Evolutionary conservation across 2,329 filamentous ascomycete genomes (phyloP).

Genomic region (Clonostachys rosea): DNA sequence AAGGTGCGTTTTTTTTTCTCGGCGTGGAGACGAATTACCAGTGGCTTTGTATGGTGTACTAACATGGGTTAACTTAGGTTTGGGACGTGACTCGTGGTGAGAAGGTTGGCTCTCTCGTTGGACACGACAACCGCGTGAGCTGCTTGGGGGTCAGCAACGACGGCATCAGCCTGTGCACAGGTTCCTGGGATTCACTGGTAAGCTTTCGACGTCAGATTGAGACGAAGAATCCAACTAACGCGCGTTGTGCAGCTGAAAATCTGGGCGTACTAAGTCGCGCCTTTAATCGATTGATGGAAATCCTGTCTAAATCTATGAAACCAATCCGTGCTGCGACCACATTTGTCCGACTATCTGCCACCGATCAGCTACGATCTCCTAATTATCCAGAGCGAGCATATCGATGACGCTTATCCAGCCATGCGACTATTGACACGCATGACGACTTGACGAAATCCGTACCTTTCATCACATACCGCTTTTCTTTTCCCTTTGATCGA

Average conservation of each 20-base stretch:
- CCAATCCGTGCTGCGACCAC: neutral
- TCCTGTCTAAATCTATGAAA: neutral
- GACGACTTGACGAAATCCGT: constrained; percentile 31
- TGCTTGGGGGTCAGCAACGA: constrained; percentile 98
- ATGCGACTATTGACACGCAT: constrained; percentile 27
- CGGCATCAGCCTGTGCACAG: constrained; percentile 97
- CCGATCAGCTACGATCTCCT: neutral
- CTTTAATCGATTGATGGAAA: neutral
- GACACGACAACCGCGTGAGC: constrained; percentile 98
- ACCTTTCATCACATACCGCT: neutral
- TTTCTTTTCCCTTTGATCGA: neutral
- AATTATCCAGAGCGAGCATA: constrained; percentile 13
- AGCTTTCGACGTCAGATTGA: constrained; percentile 28
- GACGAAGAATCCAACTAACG: neutral
- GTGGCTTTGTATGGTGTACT: constrained; percentile 4
- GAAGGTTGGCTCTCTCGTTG: constrained; percentile 92
- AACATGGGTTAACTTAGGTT: constrained; percentile 53
- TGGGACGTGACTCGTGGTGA: constrained; percentile 97
- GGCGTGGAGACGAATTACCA: constrained; percentile 2
- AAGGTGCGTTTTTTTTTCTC: constrained; percentile 60
- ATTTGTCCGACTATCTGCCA: neutral
- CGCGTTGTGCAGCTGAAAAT: constrained; percentile 64
- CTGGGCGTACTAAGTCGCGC: constrained; percentile 68
- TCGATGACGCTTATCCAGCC: constrained; percentile 19
- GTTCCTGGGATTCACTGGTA: constrained; percentile 98